These are phyloP conservation scores for Talaromyces piceae DNA, from an alignment of 2,329 filamentous ascomycete genomes.

Conservation along the genomic window DNA sequence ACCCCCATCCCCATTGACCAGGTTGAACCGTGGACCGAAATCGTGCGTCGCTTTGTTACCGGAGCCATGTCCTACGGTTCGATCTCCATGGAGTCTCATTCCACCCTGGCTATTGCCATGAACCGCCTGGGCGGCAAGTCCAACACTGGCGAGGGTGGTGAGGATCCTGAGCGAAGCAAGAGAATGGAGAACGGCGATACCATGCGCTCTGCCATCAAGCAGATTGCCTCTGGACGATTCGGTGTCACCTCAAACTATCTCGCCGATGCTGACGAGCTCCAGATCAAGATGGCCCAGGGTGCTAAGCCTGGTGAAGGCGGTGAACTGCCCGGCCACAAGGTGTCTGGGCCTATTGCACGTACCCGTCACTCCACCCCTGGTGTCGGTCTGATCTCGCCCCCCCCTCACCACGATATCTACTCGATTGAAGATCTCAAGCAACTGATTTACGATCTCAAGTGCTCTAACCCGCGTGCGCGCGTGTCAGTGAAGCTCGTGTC, in stretches of 20 bases:
- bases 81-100: constrained; percentile 97
- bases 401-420: constrained; percentile 97
- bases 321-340: constrained; percentile 94
- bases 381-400: constrained; percentile 91
- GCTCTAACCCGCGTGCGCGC: constrained; percentile 82
- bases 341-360: constrained; percentile 85
- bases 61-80: constrained; percentile 98
- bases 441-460: constrained; percentile 95
- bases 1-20: constrained; percentile 86
- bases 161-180: constrained; percentile 84
- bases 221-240: constrained; percentile 91
- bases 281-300: constrained; percentile 99
- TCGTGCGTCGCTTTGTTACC: constrained; percentile 91
- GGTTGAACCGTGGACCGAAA: constrained; percentile 96
- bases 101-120: constrained; percentile 91
- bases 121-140: constrained; percentile 94
- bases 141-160: constrained; percentile 95
- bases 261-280: constrained; percentile 88
- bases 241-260: constrained; percentile 94
- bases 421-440: constrained; percentile 98
- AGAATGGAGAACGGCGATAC: constrained; percentile 86
- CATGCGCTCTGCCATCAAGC: constrained; percentile 96
- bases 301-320: constrained; percentile 97
- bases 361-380: constrained; percentile 94
- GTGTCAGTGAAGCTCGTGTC: constrained; percentile 97